These are phyloP conservation scores for Aspergillus felis DNA, from an alignment of 2,329 filamentous ascomycete species.

Conservation along the genomic window DNA sequence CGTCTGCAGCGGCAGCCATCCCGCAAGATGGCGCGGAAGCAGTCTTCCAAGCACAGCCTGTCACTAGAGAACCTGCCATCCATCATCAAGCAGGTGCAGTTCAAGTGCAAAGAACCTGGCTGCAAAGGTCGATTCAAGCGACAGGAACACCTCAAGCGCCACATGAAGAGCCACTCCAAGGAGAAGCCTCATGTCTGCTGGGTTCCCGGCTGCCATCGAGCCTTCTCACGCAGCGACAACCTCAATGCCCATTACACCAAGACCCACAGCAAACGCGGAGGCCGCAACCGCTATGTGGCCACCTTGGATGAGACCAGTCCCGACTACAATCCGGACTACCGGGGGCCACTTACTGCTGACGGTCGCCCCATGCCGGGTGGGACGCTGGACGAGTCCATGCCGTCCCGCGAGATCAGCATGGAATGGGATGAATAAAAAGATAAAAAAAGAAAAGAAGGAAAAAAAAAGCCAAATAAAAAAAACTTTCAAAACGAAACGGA, in stretches of 20 bases:
- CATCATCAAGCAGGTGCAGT: constrained; percentile 40
- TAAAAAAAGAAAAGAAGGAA: constrained; percentile 6
- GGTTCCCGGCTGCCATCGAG: constrained; percentile 41
- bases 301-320: constrained; percentile 41
- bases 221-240: constrained; percentile 44
- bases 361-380: constrained; percentile 39
- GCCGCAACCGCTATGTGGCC: constrained; percentile 45
- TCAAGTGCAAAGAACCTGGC: constrained; percentile 40
- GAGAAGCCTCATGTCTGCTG: constrained; percentile 43
- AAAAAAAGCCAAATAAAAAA: background rate
- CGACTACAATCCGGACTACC: constrained; percentile 43
- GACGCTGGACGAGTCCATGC: constrained; percentile 32
- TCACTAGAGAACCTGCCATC: constrained; percentile 35
- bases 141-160: constrained; percentile 48
- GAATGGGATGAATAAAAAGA: constrained; percentile 29
- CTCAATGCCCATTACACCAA: constrained; percentile 45
- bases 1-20: constrained; percentile 30
- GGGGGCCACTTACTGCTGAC: constrained; percentile 40
- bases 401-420: constrained; percentile 31
- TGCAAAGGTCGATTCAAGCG: constrained; percentile 47
- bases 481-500: background rate
- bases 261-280: constrained; percentile 45
- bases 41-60: constrained; percentile 33
- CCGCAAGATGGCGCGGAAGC: constrained; percentile 27
- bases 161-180: constrained; percentile 46